Base-by-base conservation (phyloP, 345 rosid genomes). In the Melastoma malabathricum region DNA sequence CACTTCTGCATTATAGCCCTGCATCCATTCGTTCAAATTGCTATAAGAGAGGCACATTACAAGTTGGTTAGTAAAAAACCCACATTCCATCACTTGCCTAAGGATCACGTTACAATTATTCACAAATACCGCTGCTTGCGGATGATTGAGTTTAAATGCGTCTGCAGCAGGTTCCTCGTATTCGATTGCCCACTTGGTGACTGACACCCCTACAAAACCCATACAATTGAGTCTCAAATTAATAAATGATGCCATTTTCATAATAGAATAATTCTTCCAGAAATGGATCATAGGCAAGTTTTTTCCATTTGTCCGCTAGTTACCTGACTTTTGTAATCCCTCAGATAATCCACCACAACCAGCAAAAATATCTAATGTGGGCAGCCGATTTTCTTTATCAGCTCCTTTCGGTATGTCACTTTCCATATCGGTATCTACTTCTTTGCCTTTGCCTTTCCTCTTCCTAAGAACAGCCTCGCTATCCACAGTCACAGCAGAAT, bases 91-190 rank as follows among this genome's bases (percentile, higher is more conserved):
- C 13, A 49, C 43, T 57, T 44, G 64, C 80, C 76, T 82, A 18
- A 90, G 84, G 68, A 86, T 82, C 74, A 90, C 96, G 65, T 90
- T 90, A 68, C 92, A 86, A 68, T 86, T 86, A 50, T 76, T 68
- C 39, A 82, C 63, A 60, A 86, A 86, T 65, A 86, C 75, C 59
- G 67, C 63, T 23, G 92, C 50, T 64, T 74, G 78, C 0, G 86
- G 86, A 72, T 90, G 84, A 56, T 86, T 89, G 47, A 68, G 72
- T 29, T 64, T 75, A 57, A 86, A 90, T 22, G 96, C 94, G 46
- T 78, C 78, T 31, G 82, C 96, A 51, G 96, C 98, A 65, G 88
- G 89, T 53, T 81, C 94, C 48, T 89, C 98, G 67, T 78, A 86
- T 72, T 89, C 96, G 18, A 89, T 86, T 2, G 98, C 90, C 98